Evolutionary conservation across 2,329 filamentous ascomycete species (phyloP).

Genomic region (Colletotrichum falcatum): DNA sequence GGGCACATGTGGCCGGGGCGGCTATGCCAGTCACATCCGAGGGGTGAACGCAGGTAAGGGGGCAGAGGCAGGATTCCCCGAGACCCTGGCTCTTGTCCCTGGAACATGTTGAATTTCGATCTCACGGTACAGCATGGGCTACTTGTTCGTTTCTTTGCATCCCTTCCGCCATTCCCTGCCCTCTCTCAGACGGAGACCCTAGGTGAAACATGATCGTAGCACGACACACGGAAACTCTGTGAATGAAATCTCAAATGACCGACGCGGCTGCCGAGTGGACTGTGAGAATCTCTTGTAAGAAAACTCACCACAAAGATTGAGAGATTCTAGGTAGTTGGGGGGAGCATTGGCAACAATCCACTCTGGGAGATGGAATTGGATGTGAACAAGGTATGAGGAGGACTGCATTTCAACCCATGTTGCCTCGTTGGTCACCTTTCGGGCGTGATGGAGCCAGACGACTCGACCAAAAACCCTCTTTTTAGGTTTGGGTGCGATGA

Average conservation of each 20-base stretch:
- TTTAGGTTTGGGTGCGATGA: not conserved
- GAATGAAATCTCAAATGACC: too few species aligned
- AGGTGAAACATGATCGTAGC: not conserved
- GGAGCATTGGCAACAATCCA: not conserved
- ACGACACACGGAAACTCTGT: too few species aligned
- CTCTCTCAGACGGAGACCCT: not conserved
- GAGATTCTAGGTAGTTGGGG: not conserved
- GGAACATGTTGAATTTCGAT: not conserved
- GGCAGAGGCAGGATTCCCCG: not conserved
- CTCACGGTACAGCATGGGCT: not conserved
- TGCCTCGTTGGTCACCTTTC: not conserved
- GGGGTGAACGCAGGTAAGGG: not conserved
- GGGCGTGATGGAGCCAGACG: not conserved
- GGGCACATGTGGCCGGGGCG: not conserved
- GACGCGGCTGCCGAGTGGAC: not conserved
- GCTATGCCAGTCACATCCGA: not conserved
- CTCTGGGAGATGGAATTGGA: too few species aligned
- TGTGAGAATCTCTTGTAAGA: not conserved
- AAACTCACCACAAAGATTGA: not conserved
- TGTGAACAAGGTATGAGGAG: not conserved
- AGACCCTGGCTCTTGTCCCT: not conserved
- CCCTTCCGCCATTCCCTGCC: too few species aligned
- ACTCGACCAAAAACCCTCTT: not conserved
- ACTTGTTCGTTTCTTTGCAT: too few species aligned
- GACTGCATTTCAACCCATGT: not conserved